Percentiles rank a stretch among this genome's conserved stretches.
Conservation (phyloP, 2,329 filamentous ascomycete species). For the Aureobasidium sp. region DNA sequence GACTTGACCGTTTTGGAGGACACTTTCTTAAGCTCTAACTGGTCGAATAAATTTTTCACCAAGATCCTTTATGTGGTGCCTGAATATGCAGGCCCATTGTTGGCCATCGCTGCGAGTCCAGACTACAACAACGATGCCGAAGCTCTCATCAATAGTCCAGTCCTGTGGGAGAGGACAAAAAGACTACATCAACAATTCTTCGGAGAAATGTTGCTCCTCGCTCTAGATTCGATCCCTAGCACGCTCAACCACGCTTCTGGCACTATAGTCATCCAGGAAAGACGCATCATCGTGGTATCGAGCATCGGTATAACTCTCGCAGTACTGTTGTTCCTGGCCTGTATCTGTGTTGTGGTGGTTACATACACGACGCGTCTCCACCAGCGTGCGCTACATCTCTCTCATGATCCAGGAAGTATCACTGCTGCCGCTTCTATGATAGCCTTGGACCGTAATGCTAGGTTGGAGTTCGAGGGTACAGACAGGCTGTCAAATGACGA, state of each 20-base stretch:
- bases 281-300: too few species aligned
- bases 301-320: background rate
- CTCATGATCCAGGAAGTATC: background rate
- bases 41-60: background rate
- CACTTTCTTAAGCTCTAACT: background rate
- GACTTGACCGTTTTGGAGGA: background rate
- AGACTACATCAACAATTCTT: background rate
- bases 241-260: too few species aligned
- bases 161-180: background rate
- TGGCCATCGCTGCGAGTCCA: background rate
- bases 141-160: background rate
- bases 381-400: background rate
- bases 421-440: background rate
- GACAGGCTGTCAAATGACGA: too few species aligned
- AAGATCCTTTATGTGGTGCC: background rate
- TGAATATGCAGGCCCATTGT: background rate
- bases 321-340: background rate
- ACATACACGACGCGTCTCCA: background rate
- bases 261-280: too few species aligned
- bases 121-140: background rate
- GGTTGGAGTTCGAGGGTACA: too few species aligned
- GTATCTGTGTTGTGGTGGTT: background rate
- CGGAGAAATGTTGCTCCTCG: background rate
- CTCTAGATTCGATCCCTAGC: too few species aligned
- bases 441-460: background rate